Base-by-base conservation (phyloP, 192 early-diverging fungal genomes). In the Chytriomyces hyalinus region DNA sequence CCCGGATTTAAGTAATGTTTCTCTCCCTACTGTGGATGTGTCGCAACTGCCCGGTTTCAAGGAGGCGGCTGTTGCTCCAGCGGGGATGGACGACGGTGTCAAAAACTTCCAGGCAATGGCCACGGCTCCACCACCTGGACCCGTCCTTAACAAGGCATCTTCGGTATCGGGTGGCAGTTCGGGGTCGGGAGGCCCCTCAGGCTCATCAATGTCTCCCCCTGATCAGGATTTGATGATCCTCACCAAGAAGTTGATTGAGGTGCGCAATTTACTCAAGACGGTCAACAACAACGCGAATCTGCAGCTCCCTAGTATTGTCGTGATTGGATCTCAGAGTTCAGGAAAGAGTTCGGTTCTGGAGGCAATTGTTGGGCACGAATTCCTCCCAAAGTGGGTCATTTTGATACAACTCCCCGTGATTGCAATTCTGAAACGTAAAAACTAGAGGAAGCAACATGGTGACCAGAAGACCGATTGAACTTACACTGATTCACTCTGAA, bases 301-400 rank as follows among this genome's bases (percentile, higher is more conserved):
- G 57, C 91, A 89, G 72, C 80, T 99, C 13, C 97, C 97, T 0
- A 94, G 92, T 81, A 88, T 88, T 65, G 85, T 87, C 22, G 87
- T 88, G 20, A 70, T 88, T 75, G 87, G 87, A 10, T 84, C 82
- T 0, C 87, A 88, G 66, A 81, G 79, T 64, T 80, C 78, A 26
- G 98, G 98, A 64, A 99, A 99, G 81, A 95, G 93, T 67, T 97
- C 95, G 11, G 97, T 99, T 13, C 83, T 99, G 13, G 98, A 99
- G 78, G 95, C 93, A 76, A 92, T 99, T 51, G 96, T 98, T 10
- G 95, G 97, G 9, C 90, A 94, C 44, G 98, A 99, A 84, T 98
- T 99, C 81, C 78, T 99, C 74, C 98, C 98, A 61, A 92, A 96
- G 76, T 96, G 65, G 17, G 76, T 13, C 9, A 15, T 57, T 15